Evolutionary conservation across 495 filamentous ascomycete species (phyloP), one percentile per base, ranked within the genome.

Genomic region (Alectoria sarmentosa): DNA sequence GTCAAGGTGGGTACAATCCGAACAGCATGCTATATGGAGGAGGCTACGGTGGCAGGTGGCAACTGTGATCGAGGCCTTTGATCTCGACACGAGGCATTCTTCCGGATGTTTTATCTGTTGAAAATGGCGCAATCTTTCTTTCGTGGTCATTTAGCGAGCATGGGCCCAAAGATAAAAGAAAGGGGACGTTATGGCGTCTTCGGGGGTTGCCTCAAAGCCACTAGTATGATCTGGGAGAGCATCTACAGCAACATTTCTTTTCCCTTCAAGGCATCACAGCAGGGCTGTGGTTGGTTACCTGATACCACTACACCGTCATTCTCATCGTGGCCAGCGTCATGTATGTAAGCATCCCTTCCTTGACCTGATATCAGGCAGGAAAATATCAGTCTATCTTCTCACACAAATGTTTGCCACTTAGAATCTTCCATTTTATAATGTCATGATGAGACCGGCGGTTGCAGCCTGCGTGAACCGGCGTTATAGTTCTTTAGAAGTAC

Each of bases 1-100:
- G 86, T 80, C 91, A 93, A 96, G 92, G 92, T 96, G 94, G 92
- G 90, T 96, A 93, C 86, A 92, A 90, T 76, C 88, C 85, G 68
- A 77, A 77, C 63, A 84, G 75, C 74, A 88, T 91, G 86, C 90
- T 92, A 83, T 96, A 96, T 76, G 90, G 88, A 74, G 81, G 83
- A 73, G 85, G 84, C 65, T 87, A 89, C 72, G 80, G 80, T 75
- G 80, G 86, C 69, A 90, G 89, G 88, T 92, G 86, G 87, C 78
- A 72, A 69, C 71, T 69, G 71, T 54, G 54, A 67, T 64, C 28
- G 58, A 42, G 30, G 30, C 17, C 28, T 54, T 58, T 17, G 61
- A 39, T 39, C 52, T 46, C 46, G 48, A 62, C 62, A 17, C 66
- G 57, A 60, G 41, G 60, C 70, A 34, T 73, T 71, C 65, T 42